Conservation (phyloP, 78 protist genomes). For the Speleostelium caveatum region DNA sequence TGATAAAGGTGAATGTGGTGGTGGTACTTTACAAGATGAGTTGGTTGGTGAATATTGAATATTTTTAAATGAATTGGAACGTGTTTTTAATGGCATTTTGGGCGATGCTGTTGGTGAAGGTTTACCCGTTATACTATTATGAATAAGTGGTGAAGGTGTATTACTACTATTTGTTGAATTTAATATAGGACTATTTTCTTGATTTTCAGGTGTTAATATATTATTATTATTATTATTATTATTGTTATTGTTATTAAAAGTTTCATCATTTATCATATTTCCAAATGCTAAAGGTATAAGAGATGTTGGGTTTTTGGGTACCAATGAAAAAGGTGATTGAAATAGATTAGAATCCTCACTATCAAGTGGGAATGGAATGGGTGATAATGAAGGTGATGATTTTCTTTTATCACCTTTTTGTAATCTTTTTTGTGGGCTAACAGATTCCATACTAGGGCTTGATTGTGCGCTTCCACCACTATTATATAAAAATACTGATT, state of each 20-base stretch:
- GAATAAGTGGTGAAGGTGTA: background rate
- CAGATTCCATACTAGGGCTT: background rate
- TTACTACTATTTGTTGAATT: background rate
- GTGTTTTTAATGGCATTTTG: slow-evolving; percentile 2
- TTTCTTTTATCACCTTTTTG: slow-evolving; percentile 12
- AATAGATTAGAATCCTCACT: background rate
- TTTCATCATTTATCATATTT: background rate
- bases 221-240: background rate
- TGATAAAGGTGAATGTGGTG: background rate
- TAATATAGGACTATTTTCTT: background rate
- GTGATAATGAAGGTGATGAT: slow-evolving; percentile 40
- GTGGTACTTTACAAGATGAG: slow-evolving; percentile 14
- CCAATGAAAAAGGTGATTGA: background rate
- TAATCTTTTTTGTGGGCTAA: background rate
- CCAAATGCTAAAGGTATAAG: background rate
- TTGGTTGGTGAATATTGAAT: slow-evolving; percentile 31
- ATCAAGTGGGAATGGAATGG: slow-evolving; percentile 7
- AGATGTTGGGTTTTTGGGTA: background rate
- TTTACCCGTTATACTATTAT: too few relatives aligned
- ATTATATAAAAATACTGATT: background rate
- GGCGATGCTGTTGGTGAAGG: slow-evolving; percentile 15
- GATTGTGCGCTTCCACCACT: background rate
- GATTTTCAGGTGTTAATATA: too few relatives aligned
- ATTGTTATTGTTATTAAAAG: background rate
- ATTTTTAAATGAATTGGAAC: slow-evolving; percentile 44